Evolutionary conservation across 139 green algal genomes (phyloP).

Genomic region (Zygnema circumcarinatum): DNA sequence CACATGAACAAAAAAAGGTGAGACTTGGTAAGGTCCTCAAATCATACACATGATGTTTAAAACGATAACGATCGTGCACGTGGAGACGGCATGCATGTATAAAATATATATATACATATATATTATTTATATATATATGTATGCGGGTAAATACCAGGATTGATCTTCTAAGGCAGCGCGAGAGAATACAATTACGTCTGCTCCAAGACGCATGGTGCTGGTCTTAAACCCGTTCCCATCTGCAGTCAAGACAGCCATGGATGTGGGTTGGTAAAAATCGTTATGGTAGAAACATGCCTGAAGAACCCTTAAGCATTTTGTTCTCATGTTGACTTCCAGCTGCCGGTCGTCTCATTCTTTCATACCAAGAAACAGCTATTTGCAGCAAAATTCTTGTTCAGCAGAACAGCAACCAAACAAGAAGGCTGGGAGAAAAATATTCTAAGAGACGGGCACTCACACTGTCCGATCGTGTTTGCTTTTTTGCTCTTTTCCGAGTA

Average conservation of each 20-base stretch:
- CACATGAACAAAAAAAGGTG: too few relatives aligned
- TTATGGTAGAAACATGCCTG: too few relatives aligned
- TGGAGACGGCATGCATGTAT: neutral
- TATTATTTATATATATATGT: neutral
- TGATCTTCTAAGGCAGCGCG: neutral
- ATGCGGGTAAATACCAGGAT: neutral
- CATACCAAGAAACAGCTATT: too few relatives aligned
- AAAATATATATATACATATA: slow-evolving; percentile 28
- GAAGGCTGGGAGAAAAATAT: too few relatives aligned
- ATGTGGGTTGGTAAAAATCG: too few relatives aligned
- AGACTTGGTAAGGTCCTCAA: too few relatives aligned
- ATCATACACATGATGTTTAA: neutral
- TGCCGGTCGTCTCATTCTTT: too few relatives aligned
- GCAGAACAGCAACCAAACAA: too few relatives aligned
- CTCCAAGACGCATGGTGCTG: slow-evolving; percentile 67
- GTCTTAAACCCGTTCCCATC: slow-evolving; percentile 76
- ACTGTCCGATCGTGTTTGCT: slow-evolving; percentile 49
- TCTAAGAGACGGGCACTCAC: too few relatives aligned
- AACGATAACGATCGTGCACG: slow-evolving; percentile 9
- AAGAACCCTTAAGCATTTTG: too few relatives aligned
- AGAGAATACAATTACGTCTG: slow-evolving; percentile 69
- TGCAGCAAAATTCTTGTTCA: too few relatives aligned
- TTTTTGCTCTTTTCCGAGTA: slow-evolving; percentile 60
- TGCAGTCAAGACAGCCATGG: neutral
- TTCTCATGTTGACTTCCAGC: too few relatives aligned